Evolutionary conservation across 1,139 yeast genomes (phyloP).

Genomic region (Suhomyces bribrorum): DNA sequence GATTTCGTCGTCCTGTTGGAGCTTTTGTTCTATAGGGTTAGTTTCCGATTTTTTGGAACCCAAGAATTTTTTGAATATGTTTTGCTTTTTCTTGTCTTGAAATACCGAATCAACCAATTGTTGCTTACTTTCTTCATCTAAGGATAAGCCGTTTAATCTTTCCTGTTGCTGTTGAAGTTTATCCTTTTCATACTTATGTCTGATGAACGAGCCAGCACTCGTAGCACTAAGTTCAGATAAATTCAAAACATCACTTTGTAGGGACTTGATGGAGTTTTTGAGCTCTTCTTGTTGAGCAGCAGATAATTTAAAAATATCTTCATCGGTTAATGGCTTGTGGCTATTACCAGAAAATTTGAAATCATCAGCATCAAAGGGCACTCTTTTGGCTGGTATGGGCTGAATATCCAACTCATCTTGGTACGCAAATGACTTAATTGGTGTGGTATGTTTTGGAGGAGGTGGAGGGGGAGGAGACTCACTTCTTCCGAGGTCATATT

Average conservation of each 20-base stretch:
- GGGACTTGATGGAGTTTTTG: conserved; percentile 43
- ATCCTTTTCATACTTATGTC: conserved; percentile 62
- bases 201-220: conserved; percentile 80
- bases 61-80: conserved; percentile 56
- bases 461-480: conserved; percentile 50
- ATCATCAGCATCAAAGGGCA: conserved; percentile 45
- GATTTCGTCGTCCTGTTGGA: conserved; percentile 34
- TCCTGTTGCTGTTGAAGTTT: conserved; percentile 12
- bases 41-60: conserved; percentile 26
- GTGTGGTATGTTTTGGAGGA: conserved; percentile 42
- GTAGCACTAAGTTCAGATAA: conserved; percentile 79
- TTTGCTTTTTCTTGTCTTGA: conserved; percentile 49
- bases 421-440: conserved; percentile 13
- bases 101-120: conserved; percentile 45
- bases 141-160: conserved; percentile 8
- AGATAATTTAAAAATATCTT: conserved; percentile 33
- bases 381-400: conserved; percentile 13
- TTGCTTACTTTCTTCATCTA: conserved; percentile 25
- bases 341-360: conserved; percentile 34
- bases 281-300: conserved; percentile 41
- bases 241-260: conserved; percentile 51
- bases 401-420: conserved; percentile 14
- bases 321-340: conserved; percentile 25
- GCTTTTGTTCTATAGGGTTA: conserved; percentile 38
- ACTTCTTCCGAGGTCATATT: conserved; percentile 8